Conservation (phyloP, 202 grass and related monocot genomes). For the Schoenoplectus tabernaemontani region DNA sequence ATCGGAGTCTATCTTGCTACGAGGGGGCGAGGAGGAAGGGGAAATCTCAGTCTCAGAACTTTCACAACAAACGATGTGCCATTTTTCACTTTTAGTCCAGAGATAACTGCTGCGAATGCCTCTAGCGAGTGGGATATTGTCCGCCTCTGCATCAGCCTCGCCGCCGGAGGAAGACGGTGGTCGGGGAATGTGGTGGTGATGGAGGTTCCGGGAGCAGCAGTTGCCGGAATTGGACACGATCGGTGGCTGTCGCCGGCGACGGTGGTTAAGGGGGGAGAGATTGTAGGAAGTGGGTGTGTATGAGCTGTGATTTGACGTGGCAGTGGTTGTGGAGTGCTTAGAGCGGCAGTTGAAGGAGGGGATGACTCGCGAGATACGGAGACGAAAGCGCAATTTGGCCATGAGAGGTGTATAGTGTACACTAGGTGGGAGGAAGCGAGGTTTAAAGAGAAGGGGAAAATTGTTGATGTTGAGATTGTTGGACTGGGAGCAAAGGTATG, state of each 20-base stretch:
- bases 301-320: slow-evolving; percentile 14
- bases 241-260: not conserved
- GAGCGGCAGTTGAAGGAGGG: slow-evolving; percentile 58
- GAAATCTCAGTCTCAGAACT: slow-evolving; percentile 10
- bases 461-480: not conserved
- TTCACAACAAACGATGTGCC: slow-evolving; percentile 49
- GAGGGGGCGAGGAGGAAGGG: slow-evolving; percentile 38
- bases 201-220: slow-evolving; percentile 23
- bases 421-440: too few relatives aligned
- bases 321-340: slow-evolving; percentile 31
- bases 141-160: slow-evolving; percentile 23
- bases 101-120: slow-evolving; percentile 36
- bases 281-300: slow-evolving; percentile 22
- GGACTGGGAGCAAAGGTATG: not conserved
- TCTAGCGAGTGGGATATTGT: slow-evolving; percentile 13
- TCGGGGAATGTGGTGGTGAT: not conserved
- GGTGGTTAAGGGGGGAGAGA: slow-evolving; percentile 3
- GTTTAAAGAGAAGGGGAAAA: not conserved
- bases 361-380: slow-evolving; percentile 35
- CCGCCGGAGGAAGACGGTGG: slow-evolving; percentile 6
- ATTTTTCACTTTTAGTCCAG: slow-evolving; percentile 69
- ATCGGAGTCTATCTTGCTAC: slow-evolving; percentile 72
- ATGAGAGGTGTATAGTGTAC: not conserved
- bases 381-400: slow-evolving; percentile 5
- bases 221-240: not conserved